Conservation (phyloP, 176 grass and related monocot species). For the Elymus sibiricus region DNA sequence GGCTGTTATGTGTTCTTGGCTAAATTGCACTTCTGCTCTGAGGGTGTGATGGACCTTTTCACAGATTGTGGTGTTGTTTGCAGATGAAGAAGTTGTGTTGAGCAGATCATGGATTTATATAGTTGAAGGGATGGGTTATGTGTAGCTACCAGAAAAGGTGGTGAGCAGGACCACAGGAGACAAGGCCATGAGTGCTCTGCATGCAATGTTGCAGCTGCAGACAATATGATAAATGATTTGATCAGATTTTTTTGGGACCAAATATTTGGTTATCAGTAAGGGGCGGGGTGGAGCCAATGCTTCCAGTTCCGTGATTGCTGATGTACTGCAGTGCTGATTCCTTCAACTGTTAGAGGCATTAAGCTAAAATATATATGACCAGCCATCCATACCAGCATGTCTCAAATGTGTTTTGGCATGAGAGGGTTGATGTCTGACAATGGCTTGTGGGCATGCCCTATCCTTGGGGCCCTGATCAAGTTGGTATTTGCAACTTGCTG, state of each 20-base stretch:
- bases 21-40: background rate
- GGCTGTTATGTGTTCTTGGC: background rate
- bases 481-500: background rate
- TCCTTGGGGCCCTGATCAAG: background rate
- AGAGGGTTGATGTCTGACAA: background rate
- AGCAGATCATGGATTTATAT: slow-evolving; percentile 34
- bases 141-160: background rate
- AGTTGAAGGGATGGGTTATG: background rate
- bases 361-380: background rate
- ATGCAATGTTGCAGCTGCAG: slow-evolving; percentile 4
- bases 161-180: background rate
- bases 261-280: background rate
- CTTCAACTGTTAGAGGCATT: background rate
- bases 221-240: background rate
- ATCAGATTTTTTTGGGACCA: slow-evolving; percentile 1
- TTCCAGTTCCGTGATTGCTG: background rate
- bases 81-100: background rate
- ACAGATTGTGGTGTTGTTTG: background rate
- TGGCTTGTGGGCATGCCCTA: background rate
- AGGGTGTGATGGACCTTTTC: background rate
- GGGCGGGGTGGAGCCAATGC: background rate
- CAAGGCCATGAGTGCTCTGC: slow-evolving; percentile 31
- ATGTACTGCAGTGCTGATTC: background rate
- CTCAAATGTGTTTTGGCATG: background rate
- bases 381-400: background rate